These are phyloP conservation scores for Solanum boliviense DNA, from an alignment of 257 asterid species.

Conservation along the genomic window DNA sequence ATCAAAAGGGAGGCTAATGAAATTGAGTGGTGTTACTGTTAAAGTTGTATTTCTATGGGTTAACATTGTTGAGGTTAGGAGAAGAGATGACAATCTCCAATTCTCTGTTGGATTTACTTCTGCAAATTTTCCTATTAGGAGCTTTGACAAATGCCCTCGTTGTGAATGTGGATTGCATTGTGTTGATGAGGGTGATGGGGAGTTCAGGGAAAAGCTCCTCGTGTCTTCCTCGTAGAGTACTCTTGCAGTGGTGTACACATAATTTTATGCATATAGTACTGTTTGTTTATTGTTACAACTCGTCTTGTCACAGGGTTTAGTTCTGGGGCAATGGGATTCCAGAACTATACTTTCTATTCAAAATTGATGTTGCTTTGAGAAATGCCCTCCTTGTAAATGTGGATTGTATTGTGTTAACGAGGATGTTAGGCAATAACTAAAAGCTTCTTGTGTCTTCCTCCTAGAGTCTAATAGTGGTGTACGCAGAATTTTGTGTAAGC, in stretches of 20 bases:
- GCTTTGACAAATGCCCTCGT: slow-evolving; percentile 55
- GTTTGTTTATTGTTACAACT: neutral
- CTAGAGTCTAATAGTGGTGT: neutral
- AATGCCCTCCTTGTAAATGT: slow-evolving; percentile 71
- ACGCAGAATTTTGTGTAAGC: neutral
- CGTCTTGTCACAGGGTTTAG: neutral
- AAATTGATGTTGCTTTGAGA: slow-evolving; percentile 9
- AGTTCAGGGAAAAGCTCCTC: neutral
- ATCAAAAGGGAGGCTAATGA: slow-evolving; percentile 17
- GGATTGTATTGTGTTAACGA: slow-evolving; percentile 41
- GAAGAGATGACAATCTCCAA: slow-evolving; percentile 23
- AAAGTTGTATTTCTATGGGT: slow-evolving; percentile 55
- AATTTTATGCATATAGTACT: neutral
- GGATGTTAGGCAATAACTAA: neutral
- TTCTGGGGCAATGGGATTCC: neutral
- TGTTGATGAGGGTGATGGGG: neutral
- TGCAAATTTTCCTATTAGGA: slow-evolving; percentile 43
- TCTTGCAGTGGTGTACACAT: too few relatives aligned
- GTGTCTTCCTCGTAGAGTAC: slow-evolving; percentile 7
- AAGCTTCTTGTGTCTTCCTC: slow-evolving; percentile 11
- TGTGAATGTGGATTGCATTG: slow-evolving; percentile 79
- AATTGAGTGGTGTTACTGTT: slow-evolving; percentile 60
- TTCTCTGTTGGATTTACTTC: slow-evolving; percentile 75
- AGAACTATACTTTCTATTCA: neutral
- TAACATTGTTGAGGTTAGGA: slow-evolving; percentile 41